Percentiles rank a stretch among this genome's conserved stretches.
Conservation (phyloP, 1,284 basidiomycete species). For the Austroboletus niveus region DNA sequence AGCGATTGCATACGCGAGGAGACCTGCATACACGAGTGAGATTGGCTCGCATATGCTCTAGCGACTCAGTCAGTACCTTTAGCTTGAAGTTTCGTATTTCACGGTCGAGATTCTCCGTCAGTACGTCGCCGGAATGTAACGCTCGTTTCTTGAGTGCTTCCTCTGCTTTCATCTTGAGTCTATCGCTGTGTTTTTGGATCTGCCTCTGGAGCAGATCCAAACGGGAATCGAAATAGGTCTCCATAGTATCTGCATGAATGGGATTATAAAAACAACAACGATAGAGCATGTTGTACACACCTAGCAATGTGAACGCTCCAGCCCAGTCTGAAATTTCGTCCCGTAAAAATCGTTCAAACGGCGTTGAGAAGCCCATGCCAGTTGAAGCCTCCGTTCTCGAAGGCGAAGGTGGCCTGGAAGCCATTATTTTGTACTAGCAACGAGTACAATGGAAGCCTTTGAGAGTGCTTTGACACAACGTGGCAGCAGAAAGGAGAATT, state of each 20-base stretch:
- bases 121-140: conserved; percentile 55
- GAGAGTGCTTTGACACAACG: background rate
- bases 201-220: conserved; percentile 87
- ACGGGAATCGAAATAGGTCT: conserved; percentile 88
- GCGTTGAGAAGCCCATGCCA: conserved; percentile 42
- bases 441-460: conserved; percentile 17
- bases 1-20: conserved; percentile 72
- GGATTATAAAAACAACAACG: conserved; percentile 16
- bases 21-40: conserved; percentile 46
- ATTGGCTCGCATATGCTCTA: background rate
- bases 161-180: conserved; percentile 77
- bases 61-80: conserved; percentile 39
- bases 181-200: conserved; percentile 82
- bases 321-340: conserved; percentile 56
- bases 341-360: conserved; percentile 52
- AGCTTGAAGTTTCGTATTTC: conserved; percentile 79
- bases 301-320: conserved; percentile 70
- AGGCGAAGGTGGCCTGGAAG: conserved; percentile 69
- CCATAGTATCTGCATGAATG: conserved; percentile 67
- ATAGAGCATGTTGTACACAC: conserved; percentile 36
- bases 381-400: conserved; percentile 51
- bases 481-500: background rate
- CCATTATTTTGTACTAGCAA: conserved; percentile 56
- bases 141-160: conserved; percentile 65
- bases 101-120: conserved; percentile 77